Percentiles rank a stretch among this genome's conserved stretches.
Conservation (phyloP, 1,139 yeast species). For the Meyerozyma guilliermondii region DNA sequence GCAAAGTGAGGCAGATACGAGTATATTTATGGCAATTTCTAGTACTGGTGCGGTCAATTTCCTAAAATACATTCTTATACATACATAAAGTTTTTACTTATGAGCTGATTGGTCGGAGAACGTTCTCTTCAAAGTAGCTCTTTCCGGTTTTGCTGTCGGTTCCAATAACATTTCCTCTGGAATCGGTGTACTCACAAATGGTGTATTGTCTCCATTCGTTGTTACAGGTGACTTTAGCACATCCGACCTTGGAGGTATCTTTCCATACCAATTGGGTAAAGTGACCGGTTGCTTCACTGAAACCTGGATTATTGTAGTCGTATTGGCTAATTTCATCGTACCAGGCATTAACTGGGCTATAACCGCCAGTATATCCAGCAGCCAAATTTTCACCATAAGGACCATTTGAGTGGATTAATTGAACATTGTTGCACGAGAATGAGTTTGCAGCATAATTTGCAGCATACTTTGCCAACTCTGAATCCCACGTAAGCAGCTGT, state of each 20-base stretch:
- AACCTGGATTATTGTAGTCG: constrained; percentile 42
- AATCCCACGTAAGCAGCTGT: constrained; percentile 44
- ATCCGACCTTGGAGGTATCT: constrained; percentile 49
- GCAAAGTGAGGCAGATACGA: too few species aligned
- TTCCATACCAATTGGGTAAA: constrained; percentile 73
- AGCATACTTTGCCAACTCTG: constrained; percentile 43
- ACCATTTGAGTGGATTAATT: constrained; percentile 46
- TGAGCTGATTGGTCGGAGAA: constrained; percentile 27
- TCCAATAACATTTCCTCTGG: constrained; percentile 56
- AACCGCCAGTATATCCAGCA: constrained; percentile 43
- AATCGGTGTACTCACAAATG: constrained; percentile 57
- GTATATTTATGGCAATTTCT: too few species aligned
- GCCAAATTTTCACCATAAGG: constrained; percentile 62
- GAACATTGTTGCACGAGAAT: constrained; percentile 50
- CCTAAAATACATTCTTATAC: constrained; percentile 1
- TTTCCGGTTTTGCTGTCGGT: constrained; percentile 25
- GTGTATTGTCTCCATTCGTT: constrained; percentile 52
- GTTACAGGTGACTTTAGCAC: constrained; percentile 53
- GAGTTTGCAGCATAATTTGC: constrained; percentile 36
- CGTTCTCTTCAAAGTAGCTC: constrained; percentile 48
- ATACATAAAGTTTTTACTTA: background rate
- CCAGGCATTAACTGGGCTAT: constrained; percentile 59
- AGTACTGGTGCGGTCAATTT: background rate
- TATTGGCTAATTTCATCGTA: constrained; percentile 54
- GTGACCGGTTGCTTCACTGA: constrained; percentile 48